phyloP scores from a whole-genome alignment of 176 grass and related monocot genomes.

The Oryza longistaminata region DNA sequence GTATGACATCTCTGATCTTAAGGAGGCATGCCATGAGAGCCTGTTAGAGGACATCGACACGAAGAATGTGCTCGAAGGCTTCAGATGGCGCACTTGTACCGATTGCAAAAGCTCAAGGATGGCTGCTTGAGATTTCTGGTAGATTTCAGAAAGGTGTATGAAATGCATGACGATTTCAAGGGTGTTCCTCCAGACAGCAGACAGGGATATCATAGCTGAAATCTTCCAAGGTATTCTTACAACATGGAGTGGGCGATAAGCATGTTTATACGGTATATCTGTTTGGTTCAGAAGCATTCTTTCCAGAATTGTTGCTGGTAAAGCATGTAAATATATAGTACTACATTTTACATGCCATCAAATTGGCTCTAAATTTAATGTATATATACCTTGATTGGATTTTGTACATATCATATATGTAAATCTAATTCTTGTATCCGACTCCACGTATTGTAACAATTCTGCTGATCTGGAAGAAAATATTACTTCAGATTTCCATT shows the following conservation, averaged over 20 bases:
- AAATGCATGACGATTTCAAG: constrained; percentile 71
- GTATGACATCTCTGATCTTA: constrained; percentile 87
- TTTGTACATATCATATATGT: constrained; percentile 23
- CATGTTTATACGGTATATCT: background rate
- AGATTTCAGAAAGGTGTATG: constrained; percentile 93
- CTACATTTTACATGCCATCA: constrained; percentile 23
- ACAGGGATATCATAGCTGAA: constrained; percentile 84
- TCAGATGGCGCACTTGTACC: constrained; percentile 64
- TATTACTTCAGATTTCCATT: background rate
- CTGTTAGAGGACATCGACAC: constrained; percentile 74
- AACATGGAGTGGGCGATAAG: constrained; percentile 76
- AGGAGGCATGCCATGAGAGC: constrained; percentile 88
- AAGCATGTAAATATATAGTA: constrained; percentile 45
- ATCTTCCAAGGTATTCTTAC: constrained; percentile 77
- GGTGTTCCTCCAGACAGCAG: constrained; percentile 69
- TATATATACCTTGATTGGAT: constrained; percentile 42
- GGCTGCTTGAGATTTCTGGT: constrained; percentile 82
- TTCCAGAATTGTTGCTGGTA: constrained; percentile 31
- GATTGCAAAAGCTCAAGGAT: constrained; percentile 64
- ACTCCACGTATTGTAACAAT: background rate
- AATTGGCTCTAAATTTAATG: constrained; percentile 28
- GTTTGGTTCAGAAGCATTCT: constrained; percentile 26
- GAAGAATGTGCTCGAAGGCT: constrained; percentile 81
- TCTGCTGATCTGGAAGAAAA: background rate
- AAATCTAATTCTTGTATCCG: constrained; percentile 37